phyloP scores from a whole-genome alignment of 345 rosid species.

The Bretschneidera sinensis region DNA sequence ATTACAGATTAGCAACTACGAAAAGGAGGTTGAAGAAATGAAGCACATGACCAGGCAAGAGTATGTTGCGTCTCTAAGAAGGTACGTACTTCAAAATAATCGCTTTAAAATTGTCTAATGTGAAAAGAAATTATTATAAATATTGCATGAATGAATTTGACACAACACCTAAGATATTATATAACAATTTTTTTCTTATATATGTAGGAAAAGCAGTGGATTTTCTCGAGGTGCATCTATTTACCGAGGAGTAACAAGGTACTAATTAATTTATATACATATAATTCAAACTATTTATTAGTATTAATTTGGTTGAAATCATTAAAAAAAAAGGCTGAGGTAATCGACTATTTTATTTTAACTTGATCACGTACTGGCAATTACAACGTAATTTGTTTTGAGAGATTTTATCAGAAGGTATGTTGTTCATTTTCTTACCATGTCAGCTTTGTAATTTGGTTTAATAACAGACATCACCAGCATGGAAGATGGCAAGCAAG shows the following conservation, averaged over 20 bases:
- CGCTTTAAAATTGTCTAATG: not conserved
- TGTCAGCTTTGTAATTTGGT: not conserved
- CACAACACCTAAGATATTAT: too few relatives aligned
- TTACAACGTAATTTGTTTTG: not conserved
- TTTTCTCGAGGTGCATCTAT: conserved; percentile 96
- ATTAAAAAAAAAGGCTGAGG: too few relatives aligned
- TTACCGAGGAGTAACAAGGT: conserved; percentile 96
- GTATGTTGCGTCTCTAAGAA: conserved; percentile 83
- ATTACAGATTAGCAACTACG: conserved; percentile 67
- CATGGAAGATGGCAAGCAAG: conserved; percentile 99
- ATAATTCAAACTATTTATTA: not conserved
- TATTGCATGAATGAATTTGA: conserved; percentile 17
- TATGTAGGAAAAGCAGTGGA: conserved; percentile 86
- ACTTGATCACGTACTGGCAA: too few relatives aligned
- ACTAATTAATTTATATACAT: not conserved
- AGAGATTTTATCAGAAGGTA: not conserved
- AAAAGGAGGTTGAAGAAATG: conserved; percentile 91
- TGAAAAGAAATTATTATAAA: conserved; percentile 11
- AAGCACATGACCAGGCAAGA: conserved; percentile 95
- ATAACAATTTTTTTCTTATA: not conserved
- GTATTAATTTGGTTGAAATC: not conserved
- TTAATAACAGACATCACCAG: conserved; percentile 70
- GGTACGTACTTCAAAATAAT: conserved; percentile 33
- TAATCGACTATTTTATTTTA: not conserved
- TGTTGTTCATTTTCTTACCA: not conserved